Percentiles rank a stretch among this genome's conserved stretches.
These are phyloP conservation scores for Schwanniomyces sp. DNA, from an alignment of 805 yeast genomes.

Conservation along the genomic window DNA sequence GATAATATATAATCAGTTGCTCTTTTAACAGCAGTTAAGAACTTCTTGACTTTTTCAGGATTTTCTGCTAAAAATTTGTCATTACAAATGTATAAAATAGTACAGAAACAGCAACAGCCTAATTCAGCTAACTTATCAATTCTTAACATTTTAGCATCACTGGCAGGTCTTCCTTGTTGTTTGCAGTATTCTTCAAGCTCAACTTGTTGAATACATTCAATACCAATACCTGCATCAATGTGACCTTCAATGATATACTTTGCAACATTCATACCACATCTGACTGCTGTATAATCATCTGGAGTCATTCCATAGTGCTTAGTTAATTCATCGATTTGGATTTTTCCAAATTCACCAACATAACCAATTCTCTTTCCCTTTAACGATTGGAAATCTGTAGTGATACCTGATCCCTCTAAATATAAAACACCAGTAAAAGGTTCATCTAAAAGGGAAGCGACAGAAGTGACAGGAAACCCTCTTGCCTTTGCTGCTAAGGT, in stretches of 20 bases:
- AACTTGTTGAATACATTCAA: constrained; percentile 60
- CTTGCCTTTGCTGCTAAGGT: constrained; percentile 61
- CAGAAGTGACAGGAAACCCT: constrained; percentile 56
- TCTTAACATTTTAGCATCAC: constrained; percentile 55
- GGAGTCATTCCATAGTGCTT: constrained; percentile 57
- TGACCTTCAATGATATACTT: constrained; percentile 54
- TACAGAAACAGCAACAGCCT: constrained; percentile 61
- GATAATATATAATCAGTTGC: constrained; percentile 50
- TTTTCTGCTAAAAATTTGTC: constrained; percentile 48
- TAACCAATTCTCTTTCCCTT: constrained; percentile 56
- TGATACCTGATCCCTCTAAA: constrained; percentile 50
- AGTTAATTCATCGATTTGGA: constrained; percentile 56
- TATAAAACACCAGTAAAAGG: constrained; percentile 59
- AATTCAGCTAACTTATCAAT: constrained; percentile 55
- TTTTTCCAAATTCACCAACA: constrained; percentile 61
- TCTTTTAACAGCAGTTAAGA: constrained; percentile 48
- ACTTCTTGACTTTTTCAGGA: constrained; percentile 45
- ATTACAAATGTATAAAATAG: constrained; percentile 53
- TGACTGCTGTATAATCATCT: constrained; percentile 54
- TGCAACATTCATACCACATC: constrained; percentile 63
- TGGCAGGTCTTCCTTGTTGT: constrained; percentile 40
- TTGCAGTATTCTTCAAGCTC: constrained; percentile 52
- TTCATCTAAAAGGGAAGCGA: constrained; percentile 55
- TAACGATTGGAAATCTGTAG: constrained; percentile 50
- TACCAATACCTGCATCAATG: constrained; percentile 59